Base-by-base conservation (phyloP, 768 basidiomycete species). In the Hemileccinum rubropunctum region DNA sequence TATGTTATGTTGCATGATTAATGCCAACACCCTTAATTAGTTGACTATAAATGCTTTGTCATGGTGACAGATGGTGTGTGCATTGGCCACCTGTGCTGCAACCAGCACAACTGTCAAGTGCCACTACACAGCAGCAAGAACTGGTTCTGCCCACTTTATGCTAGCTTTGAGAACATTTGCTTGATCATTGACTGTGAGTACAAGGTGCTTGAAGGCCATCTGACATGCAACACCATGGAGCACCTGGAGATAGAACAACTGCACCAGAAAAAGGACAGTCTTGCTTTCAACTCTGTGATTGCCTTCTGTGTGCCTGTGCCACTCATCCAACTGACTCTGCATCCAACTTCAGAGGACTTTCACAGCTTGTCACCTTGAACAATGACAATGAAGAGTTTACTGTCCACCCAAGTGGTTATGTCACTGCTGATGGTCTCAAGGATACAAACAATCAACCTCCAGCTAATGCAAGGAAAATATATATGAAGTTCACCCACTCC, bases 11-110 rank as follows among this genome's bases (percentile, higher is more conserved):
- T n/a, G n/a, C n/a, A n/a, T n/a, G n/a, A n/a, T n/a, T n/a, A n/a
- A n/a, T n/a, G n/a, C n/a, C n/a, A n/a, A n/a, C n/a, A n/a, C n/a
- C n/a, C n/a, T n/a, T n/a, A n/a, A n/a, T n/a, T n/a, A n/a, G n/a
- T n/a, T n/a, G n/a, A n/a, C n/a, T n/a, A n/a, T n/a, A n/a, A 20
- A 35, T 48, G 33, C 6, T 45, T 18, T 0, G 55, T 45, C 8
- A 35, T 56, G 0, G 27, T 56, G 0, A 53, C 42, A 0, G 52
- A 53, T 13, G 38, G 52, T 1, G 1, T 57, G 0, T 47, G 48
- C 20, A 50, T 54, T 10, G 34, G 51, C 1, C 54, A 53, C 17
- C 48, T 48, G 0, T 54, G 52, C 23, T 56, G 55, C 6, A 10
- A 38, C 0, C 0, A 1, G 1, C 42, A 47, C 10, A 57, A 57